These are phyloP conservation scores for Phytophthora foliorum DNA, from an alignment of 352 stramenopile genomes.

Conservation along the genomic window DNA sequence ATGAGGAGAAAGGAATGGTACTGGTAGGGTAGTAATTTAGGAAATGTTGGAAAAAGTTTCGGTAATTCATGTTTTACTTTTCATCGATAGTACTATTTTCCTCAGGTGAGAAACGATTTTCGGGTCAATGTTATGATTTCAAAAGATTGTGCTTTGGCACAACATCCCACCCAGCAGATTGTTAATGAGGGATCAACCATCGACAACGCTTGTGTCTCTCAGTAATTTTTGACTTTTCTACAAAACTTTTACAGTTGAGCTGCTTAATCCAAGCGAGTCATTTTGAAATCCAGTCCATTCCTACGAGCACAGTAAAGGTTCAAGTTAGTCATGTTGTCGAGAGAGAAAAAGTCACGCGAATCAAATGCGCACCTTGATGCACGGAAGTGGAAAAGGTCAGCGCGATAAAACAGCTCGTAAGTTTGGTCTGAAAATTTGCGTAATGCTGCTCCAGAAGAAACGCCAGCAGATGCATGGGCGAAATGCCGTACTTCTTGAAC, in stretches of 20 bases:
- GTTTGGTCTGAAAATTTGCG: conserved; percentile 39
- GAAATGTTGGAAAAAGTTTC: background rate
- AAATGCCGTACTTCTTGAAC: conserved; percentile 42
- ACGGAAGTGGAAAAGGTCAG: conserved; percentile 29
- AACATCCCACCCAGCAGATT: no score
- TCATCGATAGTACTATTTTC: no score
- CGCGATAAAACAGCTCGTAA: conserved; percentile 33
- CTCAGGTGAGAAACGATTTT: no score
- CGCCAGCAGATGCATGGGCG: conserved; percentile 32
- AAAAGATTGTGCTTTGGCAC: no score
- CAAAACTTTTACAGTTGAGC: background rate
- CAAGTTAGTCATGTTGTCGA: background rate
- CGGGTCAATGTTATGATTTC: no score
- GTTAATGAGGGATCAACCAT: no score
- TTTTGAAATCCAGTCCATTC: conserved; percentile 15
- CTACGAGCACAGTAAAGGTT: background rate
- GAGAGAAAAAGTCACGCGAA: background rate
- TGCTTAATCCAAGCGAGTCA: background rate
- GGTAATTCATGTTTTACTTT: no score
- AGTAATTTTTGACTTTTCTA: no score
- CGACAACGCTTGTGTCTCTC: no score
- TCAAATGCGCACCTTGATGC: conserved; percentile 19
- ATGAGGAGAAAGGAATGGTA: background rate
- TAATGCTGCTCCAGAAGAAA: conserved; percentile 56
- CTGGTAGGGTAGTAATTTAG: background rate